Evolutionary conservation across 345 rosid genomes (phyloP), one percentile per base, ranked within the genome.

Genomic region (Arabidopsis arenosa): DNA sequence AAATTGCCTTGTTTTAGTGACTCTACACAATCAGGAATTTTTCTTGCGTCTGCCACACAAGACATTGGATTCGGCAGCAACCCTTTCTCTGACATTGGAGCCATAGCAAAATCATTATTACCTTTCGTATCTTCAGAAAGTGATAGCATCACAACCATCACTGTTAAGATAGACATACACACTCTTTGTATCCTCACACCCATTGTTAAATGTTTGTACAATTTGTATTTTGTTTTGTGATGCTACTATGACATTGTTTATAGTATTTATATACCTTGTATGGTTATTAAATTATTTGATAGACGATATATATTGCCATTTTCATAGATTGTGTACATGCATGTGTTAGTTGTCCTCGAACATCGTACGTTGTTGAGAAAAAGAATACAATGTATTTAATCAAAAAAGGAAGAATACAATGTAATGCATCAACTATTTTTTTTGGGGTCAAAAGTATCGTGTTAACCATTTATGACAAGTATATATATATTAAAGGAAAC

Each of bases 241-340:
- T 58, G 10, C 2, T n/a, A 10, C 2, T 52, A 13, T 53, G 26
- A 41, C 40, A 63, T 21, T 8, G 3, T 21, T 45, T 2, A 11
- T 45, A 8, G 45, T 45, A 70, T 45, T 58, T 70, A 70, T 70
- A 70, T 28, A 43, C n/a, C 0, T 30, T 57, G 2, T 28, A 55
- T n/a, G 10, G 9, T 21, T 39, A 14, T 36, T 2, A 53, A 4
- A 3, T 28, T 12, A 18, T 37, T 45, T 39, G 30, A 45, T n/a
- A 40, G 41, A 68, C 0, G 0, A 54, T 39, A 3, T 39, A 0
- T 40, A 26, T 28, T n/a, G 7, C 6, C 3, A n/a, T 26, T 35
- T 14, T 28, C 32, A 28, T 28, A 28, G 32, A 28, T 28, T 28
- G 4, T 28, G 4, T 28, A 28, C 32, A 28, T 28, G 32, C 4